These are phyloP conservation scores for Fusarium staphyleae DNA, from an alignment of 2,329 filamentous ascomycete species.

Conservation along the genomic window DNA sequence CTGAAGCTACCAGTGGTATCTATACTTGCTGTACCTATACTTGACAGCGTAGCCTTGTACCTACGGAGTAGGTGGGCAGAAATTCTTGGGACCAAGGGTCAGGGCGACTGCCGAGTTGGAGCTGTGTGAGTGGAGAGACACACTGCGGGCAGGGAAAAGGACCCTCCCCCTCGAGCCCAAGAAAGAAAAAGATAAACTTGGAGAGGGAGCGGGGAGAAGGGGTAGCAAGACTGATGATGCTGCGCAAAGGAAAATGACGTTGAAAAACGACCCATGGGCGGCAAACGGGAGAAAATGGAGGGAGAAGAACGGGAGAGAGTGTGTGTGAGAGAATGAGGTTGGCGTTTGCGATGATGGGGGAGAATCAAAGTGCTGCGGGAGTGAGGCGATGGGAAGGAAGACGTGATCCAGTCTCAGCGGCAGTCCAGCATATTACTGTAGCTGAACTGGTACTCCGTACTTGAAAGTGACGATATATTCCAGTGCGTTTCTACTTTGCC, in stretches of 20 bases:
- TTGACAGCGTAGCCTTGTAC: constrained; percentile 10
- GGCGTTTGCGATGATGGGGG: no score
- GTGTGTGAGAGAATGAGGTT: not conserved
- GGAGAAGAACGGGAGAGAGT: not conserved
- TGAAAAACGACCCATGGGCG: no score
- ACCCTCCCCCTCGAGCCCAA: not conserved
- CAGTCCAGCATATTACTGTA: no score
- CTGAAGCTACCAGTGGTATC: constrained; percentile 23
- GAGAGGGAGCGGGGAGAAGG: constrained; percentile 7
- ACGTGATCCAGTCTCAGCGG: no score
- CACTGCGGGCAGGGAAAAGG: constrained; percentile 6
- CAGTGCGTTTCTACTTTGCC: no score
- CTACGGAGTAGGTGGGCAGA: constrained; percentile 27
- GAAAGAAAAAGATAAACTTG: constrained; percentile 2
- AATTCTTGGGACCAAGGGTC: constrained; percentile 37
- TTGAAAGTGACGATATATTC: no score
- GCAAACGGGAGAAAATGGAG: not conserved
- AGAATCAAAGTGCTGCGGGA: no score
- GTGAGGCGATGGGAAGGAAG: no score
- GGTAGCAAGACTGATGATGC: not conserved
- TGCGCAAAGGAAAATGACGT: no score
- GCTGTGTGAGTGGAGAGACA: constrained; percentile 26
- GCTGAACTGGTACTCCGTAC: not conserved
- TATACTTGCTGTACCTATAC: constrained; percentile 12
- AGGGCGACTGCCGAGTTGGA: constrained; percentile 41